phyloP scores from a whole-genome alignment of 805 yeast genomes.

The Kluyveromyces dobzhanskii region DNA sequence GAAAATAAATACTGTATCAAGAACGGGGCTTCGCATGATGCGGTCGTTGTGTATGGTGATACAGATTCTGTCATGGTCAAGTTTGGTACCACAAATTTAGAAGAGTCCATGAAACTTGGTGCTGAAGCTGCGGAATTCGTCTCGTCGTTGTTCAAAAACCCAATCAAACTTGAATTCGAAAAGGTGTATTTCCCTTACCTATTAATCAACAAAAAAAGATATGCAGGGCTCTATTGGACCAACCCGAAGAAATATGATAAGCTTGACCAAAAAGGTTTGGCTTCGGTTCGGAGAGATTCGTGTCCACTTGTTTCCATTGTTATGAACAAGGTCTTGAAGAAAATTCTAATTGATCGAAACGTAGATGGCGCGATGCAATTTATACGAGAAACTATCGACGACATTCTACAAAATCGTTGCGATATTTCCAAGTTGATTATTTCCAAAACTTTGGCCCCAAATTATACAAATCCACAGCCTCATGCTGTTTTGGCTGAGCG shows the following conservation, averaged over 20 bases:
- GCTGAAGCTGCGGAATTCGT: constrained; percentile 90
- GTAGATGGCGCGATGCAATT: constrained; percentile 76
- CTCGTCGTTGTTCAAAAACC: constrained; percentile 67
- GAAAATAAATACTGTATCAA: constrained; percentile 69
- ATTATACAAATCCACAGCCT: constrained; percentile 94
- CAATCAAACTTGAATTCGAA: constrained; percentile 93
- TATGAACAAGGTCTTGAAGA: constrained; percentile 80
- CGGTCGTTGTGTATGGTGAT: constrained; percentile 94
- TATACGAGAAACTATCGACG: constrained; percentile 84
- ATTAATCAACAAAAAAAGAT: constrained; percentile 89
- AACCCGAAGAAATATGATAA: constrained; percentile 85
- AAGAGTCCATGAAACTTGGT: constrained; percentile 83
- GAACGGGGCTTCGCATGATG: constrained; percentile 78
- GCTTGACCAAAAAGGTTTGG: constrained; percentile 97
- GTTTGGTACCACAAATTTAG: constrained; percentile 76
- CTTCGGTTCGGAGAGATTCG: constrained; percentile 96
- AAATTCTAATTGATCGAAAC: constrained; percentile 79
- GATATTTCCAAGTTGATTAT: constrained; percentile 92
- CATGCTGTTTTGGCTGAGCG: constrained; percentile 94
- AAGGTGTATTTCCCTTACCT: constrained; percentile 93
- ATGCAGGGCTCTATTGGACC: constrained; percentile 97
- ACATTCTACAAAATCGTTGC: constrained; percentile 79
- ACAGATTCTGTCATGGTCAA: constrained; percentile 99
- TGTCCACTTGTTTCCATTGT: constrained; percentile 93
- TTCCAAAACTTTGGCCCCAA: constrained; percentile 85